Evolutionary conservation across 345 rosid species (phyloP).

Genomic region (Draba incana): DNA sequence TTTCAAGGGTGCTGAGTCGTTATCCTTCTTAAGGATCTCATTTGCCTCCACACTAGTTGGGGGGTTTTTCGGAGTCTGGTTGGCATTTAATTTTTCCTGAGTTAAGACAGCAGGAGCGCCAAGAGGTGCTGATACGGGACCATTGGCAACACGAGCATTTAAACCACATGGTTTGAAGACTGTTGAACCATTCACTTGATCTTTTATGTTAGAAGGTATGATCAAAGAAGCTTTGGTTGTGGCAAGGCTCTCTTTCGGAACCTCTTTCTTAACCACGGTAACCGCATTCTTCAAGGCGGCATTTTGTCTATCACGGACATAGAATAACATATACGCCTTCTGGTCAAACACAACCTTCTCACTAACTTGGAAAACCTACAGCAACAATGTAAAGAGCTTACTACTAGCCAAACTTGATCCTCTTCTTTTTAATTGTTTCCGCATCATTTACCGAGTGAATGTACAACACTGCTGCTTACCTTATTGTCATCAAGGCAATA

Average conservation of each 20-base stretch:
- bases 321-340: conserved; percentile 97
- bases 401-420: conserved; percentile 17
- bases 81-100: conserved; percentile 39
- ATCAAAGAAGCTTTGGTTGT: conserved; percentile 42
- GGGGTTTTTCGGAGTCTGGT: conserved; percentile 30
- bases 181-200: conserved; percentile 40
- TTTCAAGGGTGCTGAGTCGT: conserved; percentile 27
- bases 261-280: conserved; percentile 52
- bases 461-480: conserved; percentile 51
- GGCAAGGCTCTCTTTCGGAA: conserved; percentile 43
- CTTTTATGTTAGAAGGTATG: conserved; percentile 44
- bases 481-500: conserved; percentile 86
- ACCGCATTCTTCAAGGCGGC: conserved; percentile 48
- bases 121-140: background rate
- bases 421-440: too few relatives aligned
- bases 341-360: conserved; percentile 80
- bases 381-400: conserved; percentile 32
- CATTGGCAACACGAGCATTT: conserved; percentile 37
- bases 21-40: conserved; percentile 18
- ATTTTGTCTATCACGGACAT: conserved; percentile 83
- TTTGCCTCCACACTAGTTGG: conserved; percentile 20
- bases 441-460: background rate
- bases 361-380: conserved; percentile 80
- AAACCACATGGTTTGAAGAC: conserved; percentile 32
- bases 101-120: conserved; percentile 38